Evolutionary conservation across 2,329 filamentous ascomycete species (phyloP), one percentile per base, ranked within the genome.

Genomic region (Meredithiella fracta): DNA sequence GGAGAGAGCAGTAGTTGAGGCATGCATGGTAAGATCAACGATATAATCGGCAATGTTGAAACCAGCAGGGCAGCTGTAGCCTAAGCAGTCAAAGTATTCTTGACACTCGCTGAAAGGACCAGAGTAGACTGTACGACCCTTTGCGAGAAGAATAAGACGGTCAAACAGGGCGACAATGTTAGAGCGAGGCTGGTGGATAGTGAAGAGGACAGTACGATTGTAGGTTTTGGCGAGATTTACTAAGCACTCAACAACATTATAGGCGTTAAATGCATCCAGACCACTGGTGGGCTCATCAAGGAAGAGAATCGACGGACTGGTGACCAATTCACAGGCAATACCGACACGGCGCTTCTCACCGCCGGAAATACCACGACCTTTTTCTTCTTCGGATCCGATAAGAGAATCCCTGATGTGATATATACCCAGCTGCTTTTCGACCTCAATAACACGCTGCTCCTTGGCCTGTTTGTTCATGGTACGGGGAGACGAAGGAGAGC

Each of bases 21-120:
- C 90, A 66, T 98, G 92, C 91, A 98, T 97, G 0, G 92, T 97
- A 42, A 98, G 75, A 66, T 98, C 92, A 29, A 98, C 90, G 3
- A 98, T 78, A 65, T 96, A 98, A 67, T 98, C 92, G 3, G 92
- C 92, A 68, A 98, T 97, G 64, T 98, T 98, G 77, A 97, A 98
- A 1, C 94, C 94, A 23, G 90, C 85, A 9, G 92, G 92, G 65
- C 94, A 98, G 51, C 85, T 75, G 67, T 96, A 98, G 47, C 92
- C 94, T 59, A 95, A 83, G 50, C 81, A 77, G 64, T 96, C 88
- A 63, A 98, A 98, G 66, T 96, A 98, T 20, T 79, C 73, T 67
- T 98, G 92, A 65, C 92, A 98, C 61, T 82, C 82, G 1, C 79
- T 73, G 66, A 97, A 94, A 1, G 88, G 86, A 0, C 92, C 92